phyloP scores from a whole-genome alignment of 1,284 basidiomycete species.

The Filobasidium uniguttulatum region DNA sequence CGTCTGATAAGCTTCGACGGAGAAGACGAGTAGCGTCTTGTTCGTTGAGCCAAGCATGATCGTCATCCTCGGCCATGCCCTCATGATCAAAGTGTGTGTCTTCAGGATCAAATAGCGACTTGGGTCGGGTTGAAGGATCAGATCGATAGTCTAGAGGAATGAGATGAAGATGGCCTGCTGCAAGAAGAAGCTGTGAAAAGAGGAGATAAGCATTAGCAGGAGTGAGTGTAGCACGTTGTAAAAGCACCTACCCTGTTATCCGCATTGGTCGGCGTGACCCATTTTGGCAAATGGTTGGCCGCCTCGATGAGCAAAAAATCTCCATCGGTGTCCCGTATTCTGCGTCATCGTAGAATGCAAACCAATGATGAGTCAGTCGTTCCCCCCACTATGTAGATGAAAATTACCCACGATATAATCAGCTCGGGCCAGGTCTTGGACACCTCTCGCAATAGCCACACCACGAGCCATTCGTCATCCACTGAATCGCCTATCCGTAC shows the following conservation, averaged over 20 bases:
- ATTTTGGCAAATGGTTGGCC: slow-evolving; percentile 72
- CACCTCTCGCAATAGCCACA: slow-evolving; percentile 71
- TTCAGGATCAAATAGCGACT: slow-evolving; percentile 35
- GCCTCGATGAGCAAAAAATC: slow-evolving; percentile 95
- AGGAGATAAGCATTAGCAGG: background rate
- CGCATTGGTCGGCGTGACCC: slow-evolving; percentile 82
- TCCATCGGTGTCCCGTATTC: slow-evolving; percentile 79
- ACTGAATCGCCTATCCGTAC: slow-evolving; percentile 85
- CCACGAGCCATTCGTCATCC: slow-evolving; percentile 89
- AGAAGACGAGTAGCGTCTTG: slow-evolving; percentile 48
- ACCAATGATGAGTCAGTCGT: too few species aligned
- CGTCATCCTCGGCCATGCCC: slow-evolving; percentile 40
- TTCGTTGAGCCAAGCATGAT: slow-evolving; percentile 43
- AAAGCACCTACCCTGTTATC: slow-evolving; percentile 53
- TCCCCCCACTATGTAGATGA: too few species aligned
- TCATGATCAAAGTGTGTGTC: slow-evolving; percentile 43
- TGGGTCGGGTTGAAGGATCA: slow-evolving; percentile 45
- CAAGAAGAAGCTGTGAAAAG: slow-evolving; percentile 67
- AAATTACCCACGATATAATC: slow-evolving; percentile 41
- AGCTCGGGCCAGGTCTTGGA: slow-evolving; percentile 61
- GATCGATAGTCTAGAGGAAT: slow-evolving; percentile 64
- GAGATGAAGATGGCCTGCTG: slow-evolving; percentile 66
- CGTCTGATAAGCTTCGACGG: background rate
- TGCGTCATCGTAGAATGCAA: slow-evolving; percentile 15
- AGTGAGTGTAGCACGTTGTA: background rate